Conservation (phyloP, 208 protist species). For the Leishmania gerbilli region DNA sequence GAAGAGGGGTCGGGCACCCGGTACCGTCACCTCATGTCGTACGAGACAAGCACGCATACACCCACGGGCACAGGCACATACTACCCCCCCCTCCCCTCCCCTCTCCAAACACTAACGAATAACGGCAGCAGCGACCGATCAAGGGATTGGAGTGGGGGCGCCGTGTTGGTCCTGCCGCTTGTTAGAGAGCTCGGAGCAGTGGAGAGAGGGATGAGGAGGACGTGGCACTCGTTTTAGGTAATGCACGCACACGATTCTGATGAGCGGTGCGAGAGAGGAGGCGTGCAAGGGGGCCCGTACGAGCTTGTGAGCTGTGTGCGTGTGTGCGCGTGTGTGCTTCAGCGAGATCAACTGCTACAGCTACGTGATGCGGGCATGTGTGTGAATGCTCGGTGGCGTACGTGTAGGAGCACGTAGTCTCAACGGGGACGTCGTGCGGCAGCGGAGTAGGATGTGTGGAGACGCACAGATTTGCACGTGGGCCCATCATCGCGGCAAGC, state of each 20-base stretch:
- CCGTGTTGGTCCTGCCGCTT: background rate
- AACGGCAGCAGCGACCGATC: background rate
- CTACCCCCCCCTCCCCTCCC: too few species aligned
- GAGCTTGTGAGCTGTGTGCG: background rate
- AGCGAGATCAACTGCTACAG: too few species aligned
- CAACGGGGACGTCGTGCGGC: background rate
- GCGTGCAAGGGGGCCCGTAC: background rate
- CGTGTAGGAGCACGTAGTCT: too few species aligned
- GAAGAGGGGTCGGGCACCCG: background rate
- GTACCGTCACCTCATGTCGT: background rate
- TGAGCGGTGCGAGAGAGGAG: background rate
- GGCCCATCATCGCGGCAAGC: background rate
- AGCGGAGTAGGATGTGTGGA: background rate
- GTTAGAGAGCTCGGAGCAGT: background rate
- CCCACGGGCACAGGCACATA: background rate
- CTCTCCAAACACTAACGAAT: background rate
- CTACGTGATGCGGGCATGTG: too few species aligned
- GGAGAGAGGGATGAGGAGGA: background rate
- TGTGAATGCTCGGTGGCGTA: too few species aligned
- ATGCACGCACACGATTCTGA: background rate
- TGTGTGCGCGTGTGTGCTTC: background rate
- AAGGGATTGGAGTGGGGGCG: background rate
- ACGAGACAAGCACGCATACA: slow-evolving; percentile 7
- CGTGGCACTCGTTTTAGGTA: background rate
- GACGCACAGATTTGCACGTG: background rate